Conservation (phyloP, 441 rosid genomes). For the Eutrema salsugineum region DNA sequence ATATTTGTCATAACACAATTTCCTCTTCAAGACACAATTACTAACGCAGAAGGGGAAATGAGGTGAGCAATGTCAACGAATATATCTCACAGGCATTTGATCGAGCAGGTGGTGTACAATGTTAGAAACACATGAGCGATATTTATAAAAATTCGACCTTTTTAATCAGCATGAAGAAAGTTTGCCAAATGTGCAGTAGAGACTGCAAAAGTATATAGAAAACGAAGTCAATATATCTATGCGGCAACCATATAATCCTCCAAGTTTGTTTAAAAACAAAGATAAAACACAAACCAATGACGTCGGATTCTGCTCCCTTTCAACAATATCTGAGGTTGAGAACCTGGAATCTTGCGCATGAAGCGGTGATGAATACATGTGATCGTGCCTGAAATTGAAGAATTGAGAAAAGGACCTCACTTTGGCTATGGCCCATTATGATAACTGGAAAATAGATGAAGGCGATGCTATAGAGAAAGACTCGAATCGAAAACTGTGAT, state of each 20-base stretch:
- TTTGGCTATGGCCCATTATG: too few species aligned
- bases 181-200: background rate
- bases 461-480: too few species aligned
- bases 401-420: background rate
- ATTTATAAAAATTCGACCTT: background rate
- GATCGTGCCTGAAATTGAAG: background rate
- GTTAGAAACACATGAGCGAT: background rate
- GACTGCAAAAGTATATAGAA: background rate
- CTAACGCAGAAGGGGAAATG: background rate
- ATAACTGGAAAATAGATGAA: too few species aligned
- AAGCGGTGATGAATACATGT: background rate
- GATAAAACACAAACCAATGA: background rate
- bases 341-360: background rate
- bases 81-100: background rate
- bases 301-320: background rate
- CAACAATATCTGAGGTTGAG: background rate
- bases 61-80: background rate
- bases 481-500: too few species aligned
- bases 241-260: background rate
- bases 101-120: slow-evolving; percentile 21
- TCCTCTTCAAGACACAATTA: background rate
- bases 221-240: background rate
- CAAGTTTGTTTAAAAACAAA: background rate
- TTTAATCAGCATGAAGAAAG: background rate
- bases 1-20: background rate